phyloP scores from a whole-genome alignment of 2,329 filamentous ascomycete genomes.

The Penicillium sp. region DNA sequence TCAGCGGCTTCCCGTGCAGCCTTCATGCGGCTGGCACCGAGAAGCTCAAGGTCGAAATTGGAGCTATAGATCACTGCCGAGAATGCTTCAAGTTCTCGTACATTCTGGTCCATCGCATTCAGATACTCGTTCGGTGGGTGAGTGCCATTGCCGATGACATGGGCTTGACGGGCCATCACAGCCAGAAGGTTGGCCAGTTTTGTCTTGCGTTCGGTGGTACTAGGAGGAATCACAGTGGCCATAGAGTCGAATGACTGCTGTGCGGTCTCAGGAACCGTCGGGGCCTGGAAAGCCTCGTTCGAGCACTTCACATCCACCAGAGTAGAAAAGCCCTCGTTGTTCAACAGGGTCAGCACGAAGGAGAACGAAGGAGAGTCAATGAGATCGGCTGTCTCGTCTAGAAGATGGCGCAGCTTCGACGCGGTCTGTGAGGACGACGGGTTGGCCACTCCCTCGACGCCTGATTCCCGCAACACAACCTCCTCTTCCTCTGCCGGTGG shows the following conservation, averaged over 20 bases:
- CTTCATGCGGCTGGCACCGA: constrained; percentile 20
- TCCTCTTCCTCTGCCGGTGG: constrained; percentile 73
- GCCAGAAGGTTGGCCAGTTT: constrained; percentile 88
- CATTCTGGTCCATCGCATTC: constrained; percentile 41
- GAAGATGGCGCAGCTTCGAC: constrained; percentile 65
- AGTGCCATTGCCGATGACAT: constrained; percentile 71
- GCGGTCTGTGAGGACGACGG: constrained; percentile 34
- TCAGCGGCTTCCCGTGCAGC: constrained; percentile 4
- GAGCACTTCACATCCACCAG: constrained; percentile 79
- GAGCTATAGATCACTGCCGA: constrained; percentile 47
- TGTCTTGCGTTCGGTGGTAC: constrained; percentile 46
- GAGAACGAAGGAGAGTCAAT: constrained; percentile 90
- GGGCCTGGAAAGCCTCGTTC: constrained; percentile 64
- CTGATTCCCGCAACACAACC: constrained; percentile 77
- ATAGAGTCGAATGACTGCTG: constrained; percentile 39
- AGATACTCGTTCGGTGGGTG: constrained; percentile 44
- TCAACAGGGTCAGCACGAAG: constrained; percentile 75
- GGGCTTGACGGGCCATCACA: constrained; percentile 83
- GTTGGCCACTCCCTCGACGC: constrained; percentile 52
- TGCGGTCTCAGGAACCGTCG: constrained; percentile 41
- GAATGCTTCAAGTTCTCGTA: constrained; percentile 46
- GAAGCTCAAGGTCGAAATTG: constrained; percentile 39
- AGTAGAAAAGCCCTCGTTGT: constrained; percentile 80
- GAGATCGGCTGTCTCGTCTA: constrained; percentile 93
- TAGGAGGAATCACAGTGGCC: constrained; percentile 37